A percentile compares a stretch with the other conserved stretches of the same genome.
These are phyloP conservation scores for Phytophthora idaei DNA, from an alignment of 352 stramenopile species.

Conservation along the genomic window DNA sequence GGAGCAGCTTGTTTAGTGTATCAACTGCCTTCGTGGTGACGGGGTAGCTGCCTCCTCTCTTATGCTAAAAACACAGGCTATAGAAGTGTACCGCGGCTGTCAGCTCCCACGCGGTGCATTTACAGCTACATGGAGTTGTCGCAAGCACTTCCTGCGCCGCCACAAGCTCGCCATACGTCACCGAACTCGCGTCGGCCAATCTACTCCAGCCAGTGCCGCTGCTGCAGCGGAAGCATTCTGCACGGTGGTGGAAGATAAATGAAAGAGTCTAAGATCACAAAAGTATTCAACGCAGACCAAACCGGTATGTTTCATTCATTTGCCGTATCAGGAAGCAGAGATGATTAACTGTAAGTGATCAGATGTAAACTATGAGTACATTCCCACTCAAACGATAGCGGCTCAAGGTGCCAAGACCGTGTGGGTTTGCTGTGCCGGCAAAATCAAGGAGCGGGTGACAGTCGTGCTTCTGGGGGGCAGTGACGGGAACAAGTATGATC, in stretches of 20 bases:
- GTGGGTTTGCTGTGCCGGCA: constrained; percentile 25
- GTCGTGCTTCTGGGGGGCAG: constrained; percentile 34
- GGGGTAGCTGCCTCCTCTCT: background rate
- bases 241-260: constrained; percentile 5
- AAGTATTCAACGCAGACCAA: constrained; percentile 20
- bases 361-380: constrained; percentile 36
- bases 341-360: background rate
- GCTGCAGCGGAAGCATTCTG: constrained; percentile 1
- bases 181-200: background rate
- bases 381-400: constrained; percentile 24
- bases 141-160: constrained; percentile 5
- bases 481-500: constrained; percentile 28
- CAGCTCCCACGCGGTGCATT: background rate
- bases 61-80: background rate
- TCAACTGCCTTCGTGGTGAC: background rate
- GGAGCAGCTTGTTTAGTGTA: background rate
- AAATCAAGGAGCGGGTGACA: constrained; percentile 33
- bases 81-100: background rate
- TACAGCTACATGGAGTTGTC: constrained; percentile 5
- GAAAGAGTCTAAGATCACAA: constrained; percentile 8
- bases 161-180: constrained; percentile 15
- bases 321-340: background rate
- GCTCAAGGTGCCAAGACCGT: constrained; percentile 22
- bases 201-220: constrained; percentile 7
- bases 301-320: constrained; percentile 9